phyloP scores from a whole-genome alignment of 1,284 basidiomycete genomes.

The Cryptococcus wingfieldii region DNA sequence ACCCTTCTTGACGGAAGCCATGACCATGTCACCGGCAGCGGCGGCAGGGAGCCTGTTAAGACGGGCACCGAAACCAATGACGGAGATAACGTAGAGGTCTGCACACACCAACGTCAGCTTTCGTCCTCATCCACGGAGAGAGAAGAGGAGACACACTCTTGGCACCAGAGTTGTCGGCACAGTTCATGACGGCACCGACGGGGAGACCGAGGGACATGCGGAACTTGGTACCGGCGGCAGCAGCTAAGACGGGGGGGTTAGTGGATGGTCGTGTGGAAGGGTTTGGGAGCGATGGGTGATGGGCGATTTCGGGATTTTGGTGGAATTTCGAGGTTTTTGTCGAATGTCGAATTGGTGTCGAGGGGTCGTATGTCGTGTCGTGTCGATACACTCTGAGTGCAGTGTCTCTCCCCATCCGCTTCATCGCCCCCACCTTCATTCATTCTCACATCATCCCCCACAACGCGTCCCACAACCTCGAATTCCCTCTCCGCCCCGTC shows the following conservation, averaged over 20 bases:
- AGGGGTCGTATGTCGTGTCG: background rate
- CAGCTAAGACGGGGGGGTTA: constrained; percentile 29
- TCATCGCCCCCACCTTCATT: background rate
- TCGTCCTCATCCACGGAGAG: background rate
- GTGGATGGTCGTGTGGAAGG: background rate
- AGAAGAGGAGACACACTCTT: constrained; percentile 57
- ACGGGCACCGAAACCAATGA: constrained; percentile 81
- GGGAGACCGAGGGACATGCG: constrained; percentile 92
- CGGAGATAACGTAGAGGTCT: constrained; percentile 52
- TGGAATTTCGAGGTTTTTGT: background rate
- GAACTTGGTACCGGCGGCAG: constrained; percentile 85
- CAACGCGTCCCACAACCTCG: background rate
- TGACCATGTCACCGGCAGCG: constrained; percentile 98
- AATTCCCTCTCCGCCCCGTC: background rate
- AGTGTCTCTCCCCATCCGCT: background rate
- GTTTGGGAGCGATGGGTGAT: background rate
- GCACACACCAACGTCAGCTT: background rate
- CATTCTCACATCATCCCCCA: background rate
- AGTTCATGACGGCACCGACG: constrained; percentile 98
- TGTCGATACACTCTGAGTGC: background rate
- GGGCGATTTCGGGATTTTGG: background rate
- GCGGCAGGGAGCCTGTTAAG: constrained; percentile 97
- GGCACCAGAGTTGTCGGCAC: constrained; percentile 99
- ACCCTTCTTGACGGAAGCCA: constrained; percentile 99
- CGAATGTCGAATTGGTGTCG: background rate